phyloP scores from a whole-genome alignment of 768 basidiomycete genomes.

The Pisolithus tinctorius region DNA sequence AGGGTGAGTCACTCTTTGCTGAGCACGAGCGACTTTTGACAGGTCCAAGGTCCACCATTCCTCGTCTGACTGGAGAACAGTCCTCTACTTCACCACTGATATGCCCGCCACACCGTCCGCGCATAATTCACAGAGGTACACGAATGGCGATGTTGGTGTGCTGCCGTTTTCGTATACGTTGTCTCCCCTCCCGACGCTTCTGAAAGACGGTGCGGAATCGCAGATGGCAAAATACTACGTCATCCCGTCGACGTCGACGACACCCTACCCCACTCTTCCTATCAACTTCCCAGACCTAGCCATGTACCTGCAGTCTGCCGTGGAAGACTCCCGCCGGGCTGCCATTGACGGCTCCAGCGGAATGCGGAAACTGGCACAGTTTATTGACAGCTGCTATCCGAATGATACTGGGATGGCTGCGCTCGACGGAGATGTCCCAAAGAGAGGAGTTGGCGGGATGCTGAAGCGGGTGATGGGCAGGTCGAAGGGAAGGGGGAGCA shows the following conservation, averaged over 20 bases:
- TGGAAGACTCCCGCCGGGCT: conserved; percentile 62
- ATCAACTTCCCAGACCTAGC: conserved; percentile 73
- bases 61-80: conserved; percentile 60
- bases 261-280: conserved; percentile 66
- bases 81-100: conserved; percentile 76
- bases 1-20: conserved; percentile 40
- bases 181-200: conserved; percentile 49
- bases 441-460: conserved; percentile 41
- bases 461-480: conserved; percentile 57
- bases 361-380: conserved; percentile 60
- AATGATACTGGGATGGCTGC: conserved; percentile 24
- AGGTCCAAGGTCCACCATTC: conserved; percentile 47
- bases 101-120: conserved; percentile 47
- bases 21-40: conserved; percentile 2
- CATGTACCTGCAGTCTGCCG: conserved; percentile 63
- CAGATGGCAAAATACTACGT: conserved; percentile 63
- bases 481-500: conserved; percentile 39
- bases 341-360: conserved; percentile 54
- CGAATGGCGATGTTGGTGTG: conserved; percentile 51
- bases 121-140: conserved; percentile 41
- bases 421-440: conserved; percentile 32
- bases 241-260: conserved; percentile 51
- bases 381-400: conserved; percentile 63
- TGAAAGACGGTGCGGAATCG: conserved; percentile 60
- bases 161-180: conserved; percentile 71